Conservation (phyloP, 805 yeast species). For the Saccharomycopsis sp. region DNA sequence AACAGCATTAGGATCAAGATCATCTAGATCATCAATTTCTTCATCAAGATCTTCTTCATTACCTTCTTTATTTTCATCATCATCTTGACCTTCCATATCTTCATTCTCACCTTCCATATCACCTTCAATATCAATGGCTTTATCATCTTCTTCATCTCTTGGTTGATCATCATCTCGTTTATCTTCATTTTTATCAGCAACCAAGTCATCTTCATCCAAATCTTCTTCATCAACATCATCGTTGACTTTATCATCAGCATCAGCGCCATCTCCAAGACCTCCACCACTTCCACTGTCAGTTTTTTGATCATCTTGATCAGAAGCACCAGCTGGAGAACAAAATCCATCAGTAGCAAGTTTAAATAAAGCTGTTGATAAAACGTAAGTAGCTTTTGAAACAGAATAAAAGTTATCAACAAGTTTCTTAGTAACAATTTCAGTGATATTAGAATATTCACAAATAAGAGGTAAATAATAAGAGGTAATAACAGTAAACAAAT, state of each 20-base stretch:
- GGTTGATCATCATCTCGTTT: conserved; percentile 61
- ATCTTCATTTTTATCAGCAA: conserved; percentile 49
- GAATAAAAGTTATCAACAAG: conserved; percentile 39
- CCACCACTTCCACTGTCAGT: conserved; percentile 34
- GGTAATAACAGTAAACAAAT: conserved; percentile 1
- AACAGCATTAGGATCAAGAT: conserved; percentile 85
- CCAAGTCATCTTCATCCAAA: conserved; percentile 51
- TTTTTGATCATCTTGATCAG: conserved; percentile 51
- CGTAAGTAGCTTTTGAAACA: conserved; percentile 50
- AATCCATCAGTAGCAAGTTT: conserved; percentile 71
- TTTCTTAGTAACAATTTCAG: conserved; percentile 24
- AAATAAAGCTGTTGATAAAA: conserved; percentile 44
- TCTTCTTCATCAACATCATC: conserved; percentile 89
- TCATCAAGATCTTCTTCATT: conserved; percentile 78
- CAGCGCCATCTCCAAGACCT: conserved; percentile 83
- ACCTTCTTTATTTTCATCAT: conserved; percentile 44
- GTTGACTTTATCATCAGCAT: conserved; percentile 67
- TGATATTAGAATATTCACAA: conserved; percentile 40
- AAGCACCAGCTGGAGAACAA: conserved; percentile 76
- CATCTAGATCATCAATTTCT: conserved; percentile 81
- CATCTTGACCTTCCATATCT: conserved; percentile 62
- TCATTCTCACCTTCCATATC: conserved; percentile 94
- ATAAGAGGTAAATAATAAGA: conserved; percentile 51
- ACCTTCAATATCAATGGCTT: conserved; percentile 91
- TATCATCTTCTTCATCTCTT: conserved; percentile 56